These are phyloP conservation scores for Eucalyptus cloeziana DNA, from an alignment of 345 rosid species.

Conservation along the genomic window DNA sequence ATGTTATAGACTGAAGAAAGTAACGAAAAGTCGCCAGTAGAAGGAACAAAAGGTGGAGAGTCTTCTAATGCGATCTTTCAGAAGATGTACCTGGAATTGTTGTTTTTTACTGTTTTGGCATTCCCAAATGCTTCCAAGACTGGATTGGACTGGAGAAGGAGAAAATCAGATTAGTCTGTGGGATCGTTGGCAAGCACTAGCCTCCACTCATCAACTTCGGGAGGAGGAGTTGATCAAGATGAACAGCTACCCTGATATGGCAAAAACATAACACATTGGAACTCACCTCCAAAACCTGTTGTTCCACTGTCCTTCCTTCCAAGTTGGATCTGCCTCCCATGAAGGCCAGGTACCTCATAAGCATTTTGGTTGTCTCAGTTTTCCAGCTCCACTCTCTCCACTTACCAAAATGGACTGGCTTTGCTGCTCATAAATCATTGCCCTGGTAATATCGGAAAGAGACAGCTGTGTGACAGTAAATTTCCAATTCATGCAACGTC, in stretches of 20 bases:
- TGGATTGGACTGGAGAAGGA: constrained; percentile 61
- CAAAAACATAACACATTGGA: neutral
- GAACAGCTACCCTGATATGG: neutral
- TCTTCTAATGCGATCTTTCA: neutral
- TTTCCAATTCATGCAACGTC: constrained; percentile 11
- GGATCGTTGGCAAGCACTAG: constrained; percentile 1
- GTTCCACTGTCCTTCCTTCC: constrained; percentile 98
- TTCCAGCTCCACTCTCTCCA: constrained; percentile 97
- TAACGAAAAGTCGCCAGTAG: neutral
- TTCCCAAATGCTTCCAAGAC: constrained; percentile 94
- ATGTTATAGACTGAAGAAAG: neutral
- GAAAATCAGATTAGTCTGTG: neutral
- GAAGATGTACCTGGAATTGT: constrained; percentile 80
- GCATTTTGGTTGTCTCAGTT: constrained; percentile 90
- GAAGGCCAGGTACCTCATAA: constrained; percentile 86
- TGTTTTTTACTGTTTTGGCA: constrained; percentile 81
- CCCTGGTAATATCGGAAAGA: constrained; percentile 35
- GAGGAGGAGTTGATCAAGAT: constrained; percentile 1
- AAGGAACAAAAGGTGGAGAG: neutral
- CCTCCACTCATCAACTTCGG: neutral
- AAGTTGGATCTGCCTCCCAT: constrained; percentile 91
- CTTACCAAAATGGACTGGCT: constrained; percentile 97
- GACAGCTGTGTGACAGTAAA: constrained; percentile 58
- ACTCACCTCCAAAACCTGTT: constrained; percentile 91
- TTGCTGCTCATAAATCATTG: constrained; percentile 95